A percentile compares a stretch with the other conserved stretches of the same genome.
These are phyloP conservation scores for Fusarium poae DNA, from an alignment of 2,329 filamentous ascomycete species.

Conservation along the genomic window DNA sequence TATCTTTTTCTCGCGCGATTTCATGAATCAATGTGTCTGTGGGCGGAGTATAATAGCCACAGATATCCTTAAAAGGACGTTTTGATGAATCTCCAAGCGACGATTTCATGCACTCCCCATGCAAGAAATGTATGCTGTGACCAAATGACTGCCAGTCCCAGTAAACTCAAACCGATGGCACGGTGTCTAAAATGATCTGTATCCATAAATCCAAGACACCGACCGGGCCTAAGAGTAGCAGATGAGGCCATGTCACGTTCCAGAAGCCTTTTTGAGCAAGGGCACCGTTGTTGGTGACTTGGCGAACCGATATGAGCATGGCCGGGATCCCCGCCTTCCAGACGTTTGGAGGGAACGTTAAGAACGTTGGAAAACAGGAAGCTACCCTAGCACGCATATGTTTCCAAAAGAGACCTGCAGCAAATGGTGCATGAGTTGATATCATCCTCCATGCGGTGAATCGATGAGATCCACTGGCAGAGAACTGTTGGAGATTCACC, in stretches of 20 bases:
- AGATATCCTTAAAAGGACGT: not conserved
- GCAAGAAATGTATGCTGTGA: conserved; percentile 40
- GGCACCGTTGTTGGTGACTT: conserved; percentile 12
- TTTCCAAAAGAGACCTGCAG: conserved; percentile 5
- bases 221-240: conserved; percentile 31
- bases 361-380: conserved; percentile 4
- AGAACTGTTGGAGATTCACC: conserved; percentile 27
- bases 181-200: conserved; percentile 14
- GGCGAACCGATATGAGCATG: conserved; percentile 10
- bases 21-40: conserved; percentile 8
- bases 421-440: conserved; percentile 2
- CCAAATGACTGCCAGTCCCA: conserved; percentile 11
- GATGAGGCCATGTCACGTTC: conserved; percentile 46
- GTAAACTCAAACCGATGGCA: conserved; percentile 22
- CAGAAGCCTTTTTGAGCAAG: conserved; percentile 43
- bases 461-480: conserved; percentile 16
- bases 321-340: conserved; percentile 7
- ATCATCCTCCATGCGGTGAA: conserved; percentile 17
- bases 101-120: conserved; percentile 37
- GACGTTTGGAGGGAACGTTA: not conserved
- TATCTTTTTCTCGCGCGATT: not conserved
- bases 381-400: not conserved
- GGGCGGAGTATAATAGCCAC: not conserved
- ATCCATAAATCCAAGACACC: conserved; percentile 14
- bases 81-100: not conserved